Evolutionary conservation across 768 basidiomycete species (phyloP).

Genomic region (Daedaleopsis nitida): DNA sequence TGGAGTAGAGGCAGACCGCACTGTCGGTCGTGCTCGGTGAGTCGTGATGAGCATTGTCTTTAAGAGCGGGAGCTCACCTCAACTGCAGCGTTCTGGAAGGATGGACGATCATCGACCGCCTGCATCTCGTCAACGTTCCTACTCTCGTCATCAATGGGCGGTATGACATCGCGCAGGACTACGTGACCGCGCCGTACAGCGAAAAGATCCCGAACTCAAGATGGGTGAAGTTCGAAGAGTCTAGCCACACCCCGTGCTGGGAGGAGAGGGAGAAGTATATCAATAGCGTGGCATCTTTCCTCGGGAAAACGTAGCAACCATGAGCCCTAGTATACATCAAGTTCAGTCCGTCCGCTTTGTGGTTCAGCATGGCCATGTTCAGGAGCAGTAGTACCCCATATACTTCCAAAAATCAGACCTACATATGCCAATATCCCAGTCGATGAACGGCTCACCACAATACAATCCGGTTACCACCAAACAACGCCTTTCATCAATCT

Average conservation of each 20-base stretch:
- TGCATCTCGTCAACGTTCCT: slow-evolving; percentile 25
- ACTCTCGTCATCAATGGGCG: slow-evolving; percentile 32
- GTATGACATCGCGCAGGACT: slow-evolving; percentile 32
- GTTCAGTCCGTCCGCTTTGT: too few species aligned
- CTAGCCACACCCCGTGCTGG: slow-evolving; percentile 31
- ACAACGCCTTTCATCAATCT: slow-evolving; percentile 71
- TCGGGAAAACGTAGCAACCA: too few species aligned
- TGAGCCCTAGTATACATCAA: too few species aligned
- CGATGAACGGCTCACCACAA: background rate
- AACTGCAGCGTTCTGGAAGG: slow-evolving; percentile 22
- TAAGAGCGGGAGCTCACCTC: background rate
- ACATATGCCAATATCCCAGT: too few species aligned
- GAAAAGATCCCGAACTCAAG: slow-evolving; percentile 26
- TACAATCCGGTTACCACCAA: slow-evolving; percentile 49
- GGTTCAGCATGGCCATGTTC: too few species aligned
- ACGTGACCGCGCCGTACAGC: slow-evolving; percentile 23
- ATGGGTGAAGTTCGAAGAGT: slow-evolving; percentile 32
- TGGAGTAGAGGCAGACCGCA: background rate
- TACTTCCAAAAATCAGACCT: too few species aligned
- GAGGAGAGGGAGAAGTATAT: slow-evolving; percentile 33
- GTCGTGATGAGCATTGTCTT: background rate
- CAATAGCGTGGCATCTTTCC: slow-evolving; percentile 21
- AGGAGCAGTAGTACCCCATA: too few species aligned
- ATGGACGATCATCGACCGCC: slow-evolving; percentile 30
- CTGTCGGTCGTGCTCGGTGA: background rate